phyloP scores from a whole-genome alignment of 192 early-diverging fungal species.

The Coemansia sp. region DNA sequence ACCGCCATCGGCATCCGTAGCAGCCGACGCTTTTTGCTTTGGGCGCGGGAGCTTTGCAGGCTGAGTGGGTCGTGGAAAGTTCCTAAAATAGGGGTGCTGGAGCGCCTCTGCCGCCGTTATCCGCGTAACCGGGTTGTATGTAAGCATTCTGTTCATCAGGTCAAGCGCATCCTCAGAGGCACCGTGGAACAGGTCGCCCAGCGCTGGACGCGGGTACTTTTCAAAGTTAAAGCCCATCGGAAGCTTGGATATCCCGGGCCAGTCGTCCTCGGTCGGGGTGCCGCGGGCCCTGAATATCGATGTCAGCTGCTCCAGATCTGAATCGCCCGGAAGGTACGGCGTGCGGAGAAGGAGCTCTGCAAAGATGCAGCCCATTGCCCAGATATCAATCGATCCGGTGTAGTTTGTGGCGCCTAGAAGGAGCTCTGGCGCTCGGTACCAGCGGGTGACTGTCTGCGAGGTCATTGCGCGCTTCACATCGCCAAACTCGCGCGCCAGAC shows the following conservation, averaged over 20 bases:
- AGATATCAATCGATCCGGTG: constrained; percentile 89
- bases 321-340: constrained; percentile 86
- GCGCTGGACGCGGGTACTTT: constrained; percentile 68
- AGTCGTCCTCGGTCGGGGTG: constrained; percentile 79
- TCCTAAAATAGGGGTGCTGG: constrained; percentile 41
- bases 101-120: constrained; percentile 76
- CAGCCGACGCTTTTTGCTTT: constrained; percentile 7
- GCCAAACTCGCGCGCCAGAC: constrained; percentile 94
- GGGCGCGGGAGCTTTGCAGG: constrained; percentile 46
- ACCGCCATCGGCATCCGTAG: background rate
- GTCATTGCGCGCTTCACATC: constrained; percentile 82
- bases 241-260: constrained; percentile 76
- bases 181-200: constrained; percentile 78
- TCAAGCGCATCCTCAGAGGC: constrained; percentile 82
- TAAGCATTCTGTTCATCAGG: constrained; percentile 83
- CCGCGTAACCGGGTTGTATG: constrained; percentile 82
- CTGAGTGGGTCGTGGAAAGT: constrained; percentile 36
- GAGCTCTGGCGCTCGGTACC: constrained; percentile 97
- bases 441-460: constrained; percentile 92
- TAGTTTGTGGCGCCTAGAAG: constrained; percentile 89
- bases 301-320: constrained; percentile 74
- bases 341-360: constrained; percentile 92
- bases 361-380: constrained; percentile 98
- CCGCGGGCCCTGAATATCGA: constrained; percentile 80
- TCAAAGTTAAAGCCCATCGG: constrained; percentile 75